Percentiles rank a stretch among this genome's conserved stretches.
Evolutionary conservation across 345 rosid genomes (phyloP).

Genomic region (Balakata baccata): DNA sequence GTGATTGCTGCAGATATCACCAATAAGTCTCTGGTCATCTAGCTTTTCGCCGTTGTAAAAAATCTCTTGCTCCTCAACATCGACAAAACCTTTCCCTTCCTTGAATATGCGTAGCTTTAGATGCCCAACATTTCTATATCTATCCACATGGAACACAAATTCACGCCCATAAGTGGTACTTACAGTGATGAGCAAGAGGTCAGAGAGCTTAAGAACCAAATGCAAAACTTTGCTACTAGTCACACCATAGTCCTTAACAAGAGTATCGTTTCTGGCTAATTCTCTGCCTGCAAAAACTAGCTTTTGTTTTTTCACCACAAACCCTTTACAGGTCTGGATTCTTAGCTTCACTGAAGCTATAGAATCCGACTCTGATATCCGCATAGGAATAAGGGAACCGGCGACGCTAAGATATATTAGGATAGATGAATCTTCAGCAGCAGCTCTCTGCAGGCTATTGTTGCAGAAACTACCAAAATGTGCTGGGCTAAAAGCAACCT

Average conservation of each 20-base stretch:
- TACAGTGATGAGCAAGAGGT: conserved; percentile 62
- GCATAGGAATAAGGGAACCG: conserved; percentile 68
- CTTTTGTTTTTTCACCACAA: conserved; percentile 72
- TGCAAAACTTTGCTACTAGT: conserved; percentile 70
- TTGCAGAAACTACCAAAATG: conserved; percentile 34
- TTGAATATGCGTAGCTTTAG: conserved; percentile 62
- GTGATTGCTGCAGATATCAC: conserved; percentile 45
- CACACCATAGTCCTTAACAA: conserved; percentile 74
- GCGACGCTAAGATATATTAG: conserved; percentile 51
- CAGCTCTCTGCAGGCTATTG: conserved; percentile 23
- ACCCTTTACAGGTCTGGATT: conserved; percentile 81
- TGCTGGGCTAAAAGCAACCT: conserved; percentile 56
- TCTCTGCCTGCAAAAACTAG: conserved; percentile 81
- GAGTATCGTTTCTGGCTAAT: conserved; percentile 66
- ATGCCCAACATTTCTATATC: conserved; percentile 59
- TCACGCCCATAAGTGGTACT: conserved; percentile 60
- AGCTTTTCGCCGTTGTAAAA: conserved; percentile 70
- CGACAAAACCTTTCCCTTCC: conserved; percentile 60
- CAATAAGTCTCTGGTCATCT: conserved; percentile 53
- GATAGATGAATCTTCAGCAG: conserved; percentile 39
- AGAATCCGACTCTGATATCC: conserved; percentile 69
- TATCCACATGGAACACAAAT: conserved; percentile 66
- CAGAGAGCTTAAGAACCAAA: conserved; percentile 75
- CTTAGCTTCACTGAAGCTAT: conserved; percentile 76
- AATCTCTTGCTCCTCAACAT: conserved; percentile 66